These are phyloP conservation scores for Beauveria asiatica DNA, from an alignment of 2,329 filamentous ascomycete genomes.

Conservation along the genomic window DNA sequence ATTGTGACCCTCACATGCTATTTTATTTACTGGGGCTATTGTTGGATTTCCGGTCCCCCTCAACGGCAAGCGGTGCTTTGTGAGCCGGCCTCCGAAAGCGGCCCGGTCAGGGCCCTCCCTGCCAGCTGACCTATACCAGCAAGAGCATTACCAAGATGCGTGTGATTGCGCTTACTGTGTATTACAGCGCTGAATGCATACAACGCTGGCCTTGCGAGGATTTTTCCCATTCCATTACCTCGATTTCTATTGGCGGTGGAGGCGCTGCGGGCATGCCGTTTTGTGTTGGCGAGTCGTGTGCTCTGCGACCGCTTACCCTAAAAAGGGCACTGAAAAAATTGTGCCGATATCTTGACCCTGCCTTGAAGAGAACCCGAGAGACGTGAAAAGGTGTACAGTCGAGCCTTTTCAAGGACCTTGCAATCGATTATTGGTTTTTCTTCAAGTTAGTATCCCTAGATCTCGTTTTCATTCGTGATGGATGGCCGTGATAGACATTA, in stretches of 20 bases:
- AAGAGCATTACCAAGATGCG: slow-evolving; percentile 8
- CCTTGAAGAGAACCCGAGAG: not conserved
- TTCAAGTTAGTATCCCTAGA: too few species aligned
- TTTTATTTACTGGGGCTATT: not conserved
- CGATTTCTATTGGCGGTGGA: not conserved
- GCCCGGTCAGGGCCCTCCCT: not conserved
- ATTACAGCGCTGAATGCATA: not conserved
- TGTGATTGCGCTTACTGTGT: not conserved
- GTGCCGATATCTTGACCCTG: not conserved
- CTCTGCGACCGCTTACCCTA: not conserved
- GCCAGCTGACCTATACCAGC: slow-evolving; percentile 10
- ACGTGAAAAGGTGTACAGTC: not conserved
- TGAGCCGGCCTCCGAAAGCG: slow-evolving; percentile 11
- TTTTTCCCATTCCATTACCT: not conserved
- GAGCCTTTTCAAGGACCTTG: too few species aligned
- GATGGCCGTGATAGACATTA: too few species aligned
- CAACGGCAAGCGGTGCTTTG: slow-evolving; percentile 5
- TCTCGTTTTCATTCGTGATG: too few species aligned
- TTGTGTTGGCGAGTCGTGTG: not conserved
- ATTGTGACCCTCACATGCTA: slow-evolving; percentile 4
- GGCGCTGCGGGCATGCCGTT: not conserved
- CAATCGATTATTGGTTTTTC: too few species aligned
- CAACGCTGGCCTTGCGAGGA: not conserved
- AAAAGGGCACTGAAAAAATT: not conserved
- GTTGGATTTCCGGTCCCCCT: slow-evolving; percentile 1